phyloP scores from a whole-genome alignment of 306 rosid genomes.

The Malus fusca region DNA sequence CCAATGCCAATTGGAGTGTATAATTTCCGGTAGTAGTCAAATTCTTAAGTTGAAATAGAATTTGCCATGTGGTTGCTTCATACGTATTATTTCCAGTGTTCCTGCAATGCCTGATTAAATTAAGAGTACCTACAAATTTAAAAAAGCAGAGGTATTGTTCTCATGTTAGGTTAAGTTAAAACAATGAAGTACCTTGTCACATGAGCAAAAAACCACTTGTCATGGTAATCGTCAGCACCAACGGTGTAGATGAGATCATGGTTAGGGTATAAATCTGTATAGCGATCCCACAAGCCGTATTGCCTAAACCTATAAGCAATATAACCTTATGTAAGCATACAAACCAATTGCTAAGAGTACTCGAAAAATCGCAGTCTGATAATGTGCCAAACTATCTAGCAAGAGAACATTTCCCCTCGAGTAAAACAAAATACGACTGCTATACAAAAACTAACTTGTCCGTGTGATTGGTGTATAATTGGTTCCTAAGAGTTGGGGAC shows the following conservation, averaged over 20 bases:
- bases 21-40: conserved; percentile 25
- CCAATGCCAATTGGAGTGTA: conserved; percentile 69
- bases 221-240: conserved; percentile 10
- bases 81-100: conserved; percentile 14
- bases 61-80: conserved; percentile 60
- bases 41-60: conserved; percentile 33
- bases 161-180: background rate
- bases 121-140: background rate
- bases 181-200: conserved; percentile 14
- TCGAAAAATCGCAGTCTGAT: background rate
- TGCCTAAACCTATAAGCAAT: conserved; percentile 42
- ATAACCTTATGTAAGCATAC: no score
- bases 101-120: conserved; percentile 22
- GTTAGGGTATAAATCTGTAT: conserved; percentile 30
- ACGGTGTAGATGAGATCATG: conserved; percentile 33
- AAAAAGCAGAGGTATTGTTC: background rate
- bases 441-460: conserved; percentile 33
- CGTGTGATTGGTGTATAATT: conserved; percentile 5
- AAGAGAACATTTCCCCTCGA: background rate
- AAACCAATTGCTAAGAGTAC: background rate
- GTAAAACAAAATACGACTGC: background rate
- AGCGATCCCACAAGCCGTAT: conserved; percentile 53
- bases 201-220: conserved; percentile 50
- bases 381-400: background rate
- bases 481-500: conserved; percentile 35